Percentiles rank a stretch among this genome's conserved stretches.
These are phyloP conservation scores for Passalora sequoiae DNA, from an alignment of 2,329 filamentous ascomycete genomes.

Conservation along the genomic window DNA sequence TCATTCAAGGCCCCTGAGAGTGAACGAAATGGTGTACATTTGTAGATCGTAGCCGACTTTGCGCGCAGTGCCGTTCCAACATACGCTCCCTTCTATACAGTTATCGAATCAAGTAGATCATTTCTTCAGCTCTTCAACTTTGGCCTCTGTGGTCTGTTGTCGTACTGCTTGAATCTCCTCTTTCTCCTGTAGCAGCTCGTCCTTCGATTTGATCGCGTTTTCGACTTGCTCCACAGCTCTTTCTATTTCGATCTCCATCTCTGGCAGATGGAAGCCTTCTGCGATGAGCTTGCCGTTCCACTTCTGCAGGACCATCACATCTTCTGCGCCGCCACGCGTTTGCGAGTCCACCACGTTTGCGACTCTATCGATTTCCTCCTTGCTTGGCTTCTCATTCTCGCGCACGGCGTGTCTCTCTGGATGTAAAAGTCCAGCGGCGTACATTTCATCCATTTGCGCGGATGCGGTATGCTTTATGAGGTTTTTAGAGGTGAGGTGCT, in stretches of 20 bases:
- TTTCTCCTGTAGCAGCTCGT: slow-evolving; percentile 12
- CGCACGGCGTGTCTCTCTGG: slow-evolving; percentile 39
- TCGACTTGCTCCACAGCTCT: slow-evolving; percentile 50
- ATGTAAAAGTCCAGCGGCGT: slow-evolving; percentile 51
- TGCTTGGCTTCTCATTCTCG: slow-evolving; percentile 35
- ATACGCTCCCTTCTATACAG: slow-evolving; percentile 3
- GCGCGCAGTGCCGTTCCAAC: not conserved
- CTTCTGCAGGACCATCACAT: slow-evolving; percentile 46
- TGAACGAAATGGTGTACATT: not conserved
- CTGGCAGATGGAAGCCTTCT: slow-evolving; percentile 44
- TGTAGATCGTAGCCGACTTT: not conserved
- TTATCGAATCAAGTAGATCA: slow-evolving; percentile 1
- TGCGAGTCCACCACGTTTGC: slow-evolving; percentile 38
- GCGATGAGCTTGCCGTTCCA: slow-evolving; percentile 51
- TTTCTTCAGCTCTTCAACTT: slow-evolving; percentile 3
- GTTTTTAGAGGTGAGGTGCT: slow-evolving; percentile 71
- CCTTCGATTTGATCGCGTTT: slow-evolving; percentile 35
- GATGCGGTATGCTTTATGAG: slow-evolving; percentile 64
- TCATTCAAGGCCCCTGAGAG: no score
- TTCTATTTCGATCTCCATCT: slow-evolving; percentile 52
- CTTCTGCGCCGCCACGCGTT: slow-evolving; percentile 38
- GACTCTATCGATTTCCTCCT: slow-evolving; percentile 37
- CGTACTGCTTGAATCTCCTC: slow-evolving; percentile 8
- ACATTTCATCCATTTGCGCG: slow-evolving; percentile 66
- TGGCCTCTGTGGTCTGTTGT: slow-evolving; percentile 1